Evolutionary conservation across 768 basidiomycete genomes (phyloP), one percentile per base, ranked within the genome.

Genomic region (Mrakia frigida): DNA sequence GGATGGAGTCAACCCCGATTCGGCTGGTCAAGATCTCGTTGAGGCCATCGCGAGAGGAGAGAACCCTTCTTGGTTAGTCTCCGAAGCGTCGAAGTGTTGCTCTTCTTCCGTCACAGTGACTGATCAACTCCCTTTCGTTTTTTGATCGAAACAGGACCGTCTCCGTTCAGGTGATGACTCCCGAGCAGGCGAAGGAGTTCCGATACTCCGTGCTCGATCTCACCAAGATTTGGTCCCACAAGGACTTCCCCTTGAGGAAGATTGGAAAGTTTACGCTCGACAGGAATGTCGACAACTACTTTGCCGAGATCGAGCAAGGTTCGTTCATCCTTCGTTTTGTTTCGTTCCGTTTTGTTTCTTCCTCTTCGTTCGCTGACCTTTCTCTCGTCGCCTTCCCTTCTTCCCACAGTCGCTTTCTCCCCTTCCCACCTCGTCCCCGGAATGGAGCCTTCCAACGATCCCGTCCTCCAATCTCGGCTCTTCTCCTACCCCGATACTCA

Each of bases 401-500:
- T 53, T 53, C 53, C 14, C 16, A 14, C 43, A 28, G 56, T 85
- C 77, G 94, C 94, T 3, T 95, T 93, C 87, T 88, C 93, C 28
- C 95, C 95, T 0, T 91, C 92, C 0, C 95, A 98, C 84, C 85
- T 89, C 69, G 83, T 96, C 14, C 92, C 92, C 1, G 95, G 94
- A 84, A 88, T 94, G 79, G 95, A 97, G 86, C 88, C 93, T 56
- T 90, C 92, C 6, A 88, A 90, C 31, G 95, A 98, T 84, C 95
- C 95, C 33, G 92, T 98, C 80, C 87, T 98, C 79, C 94, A 98
- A 82, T 91, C 92, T 31, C 92, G 95, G 74, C 88, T 97, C 68
- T 98, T 97, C 89, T 92, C 93, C 6, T 98, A 98, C 86, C 86
- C 85, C 60, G 87, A 87, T 84, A 79, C 77, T 7, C 81, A 81